These are phyloP conservation scores for Penicillium sp. DNA, from an alignment of 2,329 filamentous ascomycete genomes.

Conservation along the genomic window DNA sequence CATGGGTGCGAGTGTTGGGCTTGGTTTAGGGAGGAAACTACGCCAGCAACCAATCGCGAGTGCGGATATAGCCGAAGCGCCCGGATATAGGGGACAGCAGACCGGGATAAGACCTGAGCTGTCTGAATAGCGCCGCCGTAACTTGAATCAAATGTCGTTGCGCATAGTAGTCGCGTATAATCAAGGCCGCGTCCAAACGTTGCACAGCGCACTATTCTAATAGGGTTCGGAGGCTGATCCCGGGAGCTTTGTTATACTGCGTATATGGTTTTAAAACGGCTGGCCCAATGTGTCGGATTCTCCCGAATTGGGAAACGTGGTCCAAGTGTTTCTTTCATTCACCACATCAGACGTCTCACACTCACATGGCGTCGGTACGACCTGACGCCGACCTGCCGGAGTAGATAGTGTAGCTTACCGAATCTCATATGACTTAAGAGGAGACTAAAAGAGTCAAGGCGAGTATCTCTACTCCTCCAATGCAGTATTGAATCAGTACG, in stretches of 20 bases:
- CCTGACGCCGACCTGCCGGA: constrained; percentile 8
- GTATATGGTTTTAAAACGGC: background rate
- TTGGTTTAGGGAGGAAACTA: background rate
- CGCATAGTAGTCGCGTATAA: constrained; percentile 29
- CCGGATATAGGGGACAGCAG: constrained; percentile 2
- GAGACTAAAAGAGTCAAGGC: background rate
- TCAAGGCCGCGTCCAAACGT: constrained; percentile 18
- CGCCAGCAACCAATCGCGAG: constrained; percentile 9
- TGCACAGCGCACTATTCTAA: constrained; percentile 14
- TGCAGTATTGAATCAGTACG: background rate
- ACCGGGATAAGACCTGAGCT: background rate
- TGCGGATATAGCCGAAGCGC: constrained; percentile 13
- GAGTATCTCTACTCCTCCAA: background rate
- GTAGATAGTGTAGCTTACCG: background rate
- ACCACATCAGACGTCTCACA: constrained; percentile 28
- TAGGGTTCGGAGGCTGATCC: constrained; percentile 25
- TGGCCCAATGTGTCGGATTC: constrained; percentile 5
- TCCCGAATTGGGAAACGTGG: constrained; percentile 6
- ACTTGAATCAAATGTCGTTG: background rate
- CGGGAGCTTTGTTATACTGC: constrained; percentile 15
- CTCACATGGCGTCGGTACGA: constrained; percentile 26
- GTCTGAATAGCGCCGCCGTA: background rate
- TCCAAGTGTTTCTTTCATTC: constrained; percentile 6
- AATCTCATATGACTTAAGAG: no score
- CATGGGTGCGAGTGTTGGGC: background rate